Evolutionary conservation across 2,329 filamentous ascomycete species (phyloP), one percentile per base, ranked within the genome.

Genomic region (Aspergillus novofumigatus): DNA sequence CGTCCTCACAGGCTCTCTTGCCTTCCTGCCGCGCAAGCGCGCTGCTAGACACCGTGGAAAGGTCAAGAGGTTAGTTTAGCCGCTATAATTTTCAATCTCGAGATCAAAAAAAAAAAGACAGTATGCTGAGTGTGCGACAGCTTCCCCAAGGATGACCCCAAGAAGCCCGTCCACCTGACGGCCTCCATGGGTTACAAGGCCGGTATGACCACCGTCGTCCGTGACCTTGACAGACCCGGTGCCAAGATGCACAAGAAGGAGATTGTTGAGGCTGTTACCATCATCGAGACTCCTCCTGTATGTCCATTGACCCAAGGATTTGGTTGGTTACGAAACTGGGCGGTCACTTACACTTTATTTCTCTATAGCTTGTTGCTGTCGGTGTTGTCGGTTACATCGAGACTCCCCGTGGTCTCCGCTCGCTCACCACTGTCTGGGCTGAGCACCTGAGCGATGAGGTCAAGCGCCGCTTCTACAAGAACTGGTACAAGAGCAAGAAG

Each of bases 401-500:
- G 87, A 99, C 94, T 78, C 94, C 94, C 80, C 94, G 94, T 76
- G 94, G 94, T 83, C 92, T 99, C 76, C 93, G 94, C 80, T 99
- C 94, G 69, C 92, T 99, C 81, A 97, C 92, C 80, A 97, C 94
- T 77, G 91, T 99, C 79, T 99, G 94, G 94, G 94, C 94, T 77
- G 94, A 97, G 88, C 94, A 99, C 81, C 82, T 99, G 81, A 91
- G 90, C 82, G 94, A 99, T 81, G 94, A 97, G 84, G 78, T 99
- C 81, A 96, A 96, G 89, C 91, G 94, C 76, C 91, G 94, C 78
- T 99, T 99, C 91, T 99, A 99, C 91, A 97, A 97, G 92, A 99
- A 99, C 90, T 99, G 94, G 94, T 99, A 99, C 90, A 96, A 96
- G 90, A 92, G 88, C 87, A 99, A 99, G 92, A 97, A 97, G 91